phyloP scores from a whole-genome alignment of 176 grass and related monocot species.

The Ampelocalamus luodianensis region DNA sequence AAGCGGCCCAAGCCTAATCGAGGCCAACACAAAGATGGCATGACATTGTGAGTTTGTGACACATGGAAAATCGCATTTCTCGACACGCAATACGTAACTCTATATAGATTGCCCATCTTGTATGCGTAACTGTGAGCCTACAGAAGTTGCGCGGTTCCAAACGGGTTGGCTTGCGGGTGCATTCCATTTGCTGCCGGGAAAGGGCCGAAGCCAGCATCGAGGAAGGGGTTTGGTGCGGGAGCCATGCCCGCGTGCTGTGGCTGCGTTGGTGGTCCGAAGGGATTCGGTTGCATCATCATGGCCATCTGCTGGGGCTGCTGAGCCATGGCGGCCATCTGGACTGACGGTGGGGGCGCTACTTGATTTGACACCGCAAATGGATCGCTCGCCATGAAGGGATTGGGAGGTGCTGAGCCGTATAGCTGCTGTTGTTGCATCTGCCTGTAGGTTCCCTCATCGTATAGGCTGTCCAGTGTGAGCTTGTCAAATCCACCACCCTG shows the following conservation, averaged over 20 bases:
- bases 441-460: slow-evolving; percentile 78
- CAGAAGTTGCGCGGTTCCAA: slow-evolving; percentile 55
- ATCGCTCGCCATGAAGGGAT: slow-evolving; percentile 83
- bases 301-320: slow-evolving; percentile 66
- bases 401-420: slow-evolving; percentile 62
- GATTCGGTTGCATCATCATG: slow-evolving; percentile 65
- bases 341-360: slow-evolving; percentile 64
- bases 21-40: slow-evolving; percentile 31
- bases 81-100: slow-evolving; percentile 8
- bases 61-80: slow-evolving; percentile 25
- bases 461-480: slow-evolving; percentile 71
- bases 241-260: slow-evolving; percentile 37
- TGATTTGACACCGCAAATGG: slow-evolving; percentile 69
- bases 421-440: slow-evolving; percentile 68
- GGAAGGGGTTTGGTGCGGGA: slow-evolving; percentile 57
- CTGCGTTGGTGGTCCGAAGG: slow-evolving; percentile 47
- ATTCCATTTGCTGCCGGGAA: slow-evolving; percentile 56
- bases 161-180: slow-evolving; percentile 56
- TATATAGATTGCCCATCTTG: slow-evolving; percentile 15
- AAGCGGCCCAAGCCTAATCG: slow-evolving; percentile 35
- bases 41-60: background rate
- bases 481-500: slow-evolving; percentile 85
- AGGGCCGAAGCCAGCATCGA: slow-evolving; percentile 58
- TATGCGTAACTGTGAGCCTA: slow-evolving; percentile 34
- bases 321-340: slow-evolving; percentile 72